Evolutionary conservation across 495 filamentous ascomycete genomes (phyloP).

Genomic region (Hypoxylon fuscum): DNA sequence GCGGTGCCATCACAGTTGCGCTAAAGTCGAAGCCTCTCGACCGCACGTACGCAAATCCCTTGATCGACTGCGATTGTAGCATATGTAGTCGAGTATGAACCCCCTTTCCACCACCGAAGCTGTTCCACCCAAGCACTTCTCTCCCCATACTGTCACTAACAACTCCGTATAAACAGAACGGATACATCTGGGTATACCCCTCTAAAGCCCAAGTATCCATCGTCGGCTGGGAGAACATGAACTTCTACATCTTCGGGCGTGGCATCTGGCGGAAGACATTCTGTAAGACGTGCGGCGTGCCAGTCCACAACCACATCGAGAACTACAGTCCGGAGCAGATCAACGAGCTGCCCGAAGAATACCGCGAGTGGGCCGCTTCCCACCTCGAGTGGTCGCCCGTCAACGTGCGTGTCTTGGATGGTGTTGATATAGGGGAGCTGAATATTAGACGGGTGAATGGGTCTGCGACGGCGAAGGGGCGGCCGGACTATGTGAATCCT

Average conservation of each 20-base stretch:
- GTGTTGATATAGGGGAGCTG: constrained; percentile 18
- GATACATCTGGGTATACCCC: constrained; percentile 37
- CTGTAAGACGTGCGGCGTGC: constrained; percentile 43
- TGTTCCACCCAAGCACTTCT: no score
- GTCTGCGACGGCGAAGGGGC: background rate
- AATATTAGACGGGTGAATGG: constrained; percentile 24
- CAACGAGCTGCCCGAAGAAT: constrained; percentile 33
- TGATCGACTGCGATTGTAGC: constrained; percentile 42
- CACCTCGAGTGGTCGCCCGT: constrained; percentile 32
- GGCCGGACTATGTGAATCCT: constrained; percentile 26
- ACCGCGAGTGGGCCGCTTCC: constrained; percentile 6
- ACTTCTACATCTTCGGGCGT: constrained; percentile 42
- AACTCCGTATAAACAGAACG: no score
- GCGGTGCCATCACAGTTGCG: constrained; percentile 43
- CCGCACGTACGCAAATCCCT: constrained; percentile 30
- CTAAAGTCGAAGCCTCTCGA: constrained; percentile 40
- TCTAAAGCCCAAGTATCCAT: constrained; percentile 29
- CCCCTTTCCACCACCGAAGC: background rate
- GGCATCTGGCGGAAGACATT: constrained; percentile 38
- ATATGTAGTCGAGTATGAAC: constrained; percentile 42
- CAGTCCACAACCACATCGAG: constrained; percentile 29
- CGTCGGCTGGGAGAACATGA: constrained; percentile 10
- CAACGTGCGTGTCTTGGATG: constrained; percentile 34
- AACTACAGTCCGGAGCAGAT: constrained; percentile 23
- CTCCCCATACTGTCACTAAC: no score